Percentiles rank a stretch among this genome's conserved stretches.
Conservation (phyloP, 1,139 yeast species). For the Kodamaea ohmeri region DNA sequence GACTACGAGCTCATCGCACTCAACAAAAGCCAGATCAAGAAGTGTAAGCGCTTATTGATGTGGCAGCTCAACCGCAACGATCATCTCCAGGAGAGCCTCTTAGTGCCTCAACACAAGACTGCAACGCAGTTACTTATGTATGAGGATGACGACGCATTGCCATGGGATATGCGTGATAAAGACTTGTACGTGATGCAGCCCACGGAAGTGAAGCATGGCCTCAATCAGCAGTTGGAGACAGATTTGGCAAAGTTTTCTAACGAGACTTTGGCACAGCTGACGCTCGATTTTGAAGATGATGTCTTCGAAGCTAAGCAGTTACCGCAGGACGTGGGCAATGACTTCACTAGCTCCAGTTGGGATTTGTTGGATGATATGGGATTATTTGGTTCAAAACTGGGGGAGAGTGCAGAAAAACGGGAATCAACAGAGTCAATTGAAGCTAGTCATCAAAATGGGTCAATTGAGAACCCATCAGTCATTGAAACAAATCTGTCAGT, state of each 20-base stretch:
- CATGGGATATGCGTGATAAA: conserved; percentile 32
- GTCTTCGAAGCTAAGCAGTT: conserved; percentile 19
- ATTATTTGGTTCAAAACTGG: conserved; percentile 7
- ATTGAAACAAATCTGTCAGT: too few relatives aligned
- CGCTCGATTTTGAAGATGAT: conserved; percentile 16
- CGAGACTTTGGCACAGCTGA: conserved; percentile 17
- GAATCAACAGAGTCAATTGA: too few relatives aligned
- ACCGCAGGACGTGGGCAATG: conserved; percentile 13
- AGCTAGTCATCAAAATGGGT: too few relatives aligned
- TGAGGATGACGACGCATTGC: conserved; percentile 32
- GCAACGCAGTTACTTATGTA: conserved; percentile 26
- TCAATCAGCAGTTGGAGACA: conserved; percentile 14
- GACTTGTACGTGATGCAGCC: conserved; percentile 7
- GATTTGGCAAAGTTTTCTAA: conserved; percentile 26
- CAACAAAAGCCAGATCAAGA: conserved; percentile 26
- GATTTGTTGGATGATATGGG: conserved; percentile 24
- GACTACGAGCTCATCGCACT: conserved; percentile 32
- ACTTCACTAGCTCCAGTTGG: conserved; percentile 22
- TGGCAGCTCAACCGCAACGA: conserved; percentile 40
- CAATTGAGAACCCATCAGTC: too few relatives aligned
- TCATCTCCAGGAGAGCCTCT: conserved; percentile 24
- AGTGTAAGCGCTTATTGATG: conserved; percentile 38
- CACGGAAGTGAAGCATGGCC: not conserved
- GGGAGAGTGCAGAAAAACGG: not conserved
- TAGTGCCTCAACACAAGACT: conserved; percentile 18